phyloP scores from a whole-genome alignment of 768 basidiomycete species.

The Calocybe indica region DNA sequence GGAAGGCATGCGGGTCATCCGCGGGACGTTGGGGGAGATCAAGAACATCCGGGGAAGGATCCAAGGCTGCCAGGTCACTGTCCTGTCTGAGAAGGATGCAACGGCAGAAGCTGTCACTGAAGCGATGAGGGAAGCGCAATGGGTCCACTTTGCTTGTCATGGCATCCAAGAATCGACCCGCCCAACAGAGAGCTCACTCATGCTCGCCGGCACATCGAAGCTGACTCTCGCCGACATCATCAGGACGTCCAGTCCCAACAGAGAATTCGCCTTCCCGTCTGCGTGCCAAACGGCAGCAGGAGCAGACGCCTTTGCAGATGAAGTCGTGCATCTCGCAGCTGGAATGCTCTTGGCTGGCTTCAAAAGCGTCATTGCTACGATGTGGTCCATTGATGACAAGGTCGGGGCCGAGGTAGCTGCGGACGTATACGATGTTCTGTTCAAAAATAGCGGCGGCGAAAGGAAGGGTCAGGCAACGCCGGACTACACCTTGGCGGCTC shows the following conservation, averaged over 20 bases:
- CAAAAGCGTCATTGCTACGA: slow-evolving; percentile 31
- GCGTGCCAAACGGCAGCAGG: slow-evolving; percentile 38
- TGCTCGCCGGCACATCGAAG: slow-evolving; percentile 13
- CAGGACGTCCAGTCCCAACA: slow-evolving; percentile 3
- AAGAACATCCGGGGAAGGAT: neutral
- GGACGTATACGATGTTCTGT: slow-evolving; percentile 22
- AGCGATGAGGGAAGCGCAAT: slow-evolving; percentile 5
- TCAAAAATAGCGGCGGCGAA: neutral
- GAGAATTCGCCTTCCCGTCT: slow-evolving; percentile 33
- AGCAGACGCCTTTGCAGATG: slow-evolving; percentile 14
- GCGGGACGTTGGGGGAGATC: slow-evolving; percentile 3
- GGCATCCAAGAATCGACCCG: slow-evolving; percentile 19
- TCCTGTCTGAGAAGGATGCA: slow-evolving; percentile 3
- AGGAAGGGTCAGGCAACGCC: too few relatives aligned
- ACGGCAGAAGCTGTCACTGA: slow-evolving; percentile 9
- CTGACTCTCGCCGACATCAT: slow-evolving; percentile 10
- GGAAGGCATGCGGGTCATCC: slow-evolving; percentile 7
- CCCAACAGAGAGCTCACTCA: slow-evolving; percentile 19
- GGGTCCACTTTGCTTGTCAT: slow-evolving; percentile 33
- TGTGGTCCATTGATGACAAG: slow-evolving; percentile 35
- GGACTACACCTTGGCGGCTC: too few relatives aligned
- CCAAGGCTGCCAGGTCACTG: neutral
- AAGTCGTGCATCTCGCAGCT: slow-evolving; percentile 29
- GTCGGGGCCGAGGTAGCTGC: slow-evolving; percentile 24
- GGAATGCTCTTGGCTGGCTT: slow-evolving; percentile 29